phyloP scores from a whole-genome alignment of 1,139 yeast species.

The Candida sp. region DNA sequence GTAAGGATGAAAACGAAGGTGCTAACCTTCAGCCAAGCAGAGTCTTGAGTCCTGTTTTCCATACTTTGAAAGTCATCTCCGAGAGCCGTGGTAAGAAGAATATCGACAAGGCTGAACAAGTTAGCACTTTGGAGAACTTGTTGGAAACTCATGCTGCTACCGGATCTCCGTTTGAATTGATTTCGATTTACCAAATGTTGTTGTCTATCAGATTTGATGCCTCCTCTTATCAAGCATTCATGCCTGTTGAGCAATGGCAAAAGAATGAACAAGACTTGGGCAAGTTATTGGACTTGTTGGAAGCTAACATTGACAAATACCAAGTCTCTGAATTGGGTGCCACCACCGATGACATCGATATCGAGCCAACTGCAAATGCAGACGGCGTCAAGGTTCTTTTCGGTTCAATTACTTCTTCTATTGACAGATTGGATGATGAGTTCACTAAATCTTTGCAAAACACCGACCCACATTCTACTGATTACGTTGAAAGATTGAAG shows the following conservation, averaged over 20 bases:
- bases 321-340: slow-evolving; percentile 80
- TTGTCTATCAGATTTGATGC: slow-evolving; percentile 91
- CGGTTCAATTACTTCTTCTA: slow-evolving; percentile 85
- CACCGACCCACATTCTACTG: slow-evolving; percentile 95
- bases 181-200: slow-evolving; percentile 79
- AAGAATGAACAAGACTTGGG: slow-evolving; percentile 66
- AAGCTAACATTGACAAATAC: slow-evolving; percentile 58
- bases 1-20: slow-evolving; percentile 19
- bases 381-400: slow-evolving; percentile 74
- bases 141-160: slow-evolving; percentile 35
- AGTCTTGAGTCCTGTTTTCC: slow-evolving; percentile 59
- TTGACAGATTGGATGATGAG: slow-evolving; percentile 96
- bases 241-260: slow-evolving; percentile 88
- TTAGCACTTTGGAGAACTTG: slow-evolving; percentile 69
- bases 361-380: slow-evolving; percentile 69
- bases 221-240: slow-evolving; percentile 65
- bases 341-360: slow-evolving; percentile 80
- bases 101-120: slow-evolving; percentile 84
- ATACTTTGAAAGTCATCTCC: slow-evolving; percentile 72
- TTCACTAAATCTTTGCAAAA: slow-evolving; percentile 85
- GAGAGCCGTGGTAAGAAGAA: slow-evolving; percentile 97
- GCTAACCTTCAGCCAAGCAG: slow-evolving; percentile 22
- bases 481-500: slow-evolving; percentile 88
- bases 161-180: slow-evolving; percentile 68
- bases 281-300: slow-evolving; percentile 69